Evolutionary conservation across 1,139 yeast genomes (phyloP), one percentile per base, ranked within the genome.

Genomic region (Pichia sp.): DNA sequence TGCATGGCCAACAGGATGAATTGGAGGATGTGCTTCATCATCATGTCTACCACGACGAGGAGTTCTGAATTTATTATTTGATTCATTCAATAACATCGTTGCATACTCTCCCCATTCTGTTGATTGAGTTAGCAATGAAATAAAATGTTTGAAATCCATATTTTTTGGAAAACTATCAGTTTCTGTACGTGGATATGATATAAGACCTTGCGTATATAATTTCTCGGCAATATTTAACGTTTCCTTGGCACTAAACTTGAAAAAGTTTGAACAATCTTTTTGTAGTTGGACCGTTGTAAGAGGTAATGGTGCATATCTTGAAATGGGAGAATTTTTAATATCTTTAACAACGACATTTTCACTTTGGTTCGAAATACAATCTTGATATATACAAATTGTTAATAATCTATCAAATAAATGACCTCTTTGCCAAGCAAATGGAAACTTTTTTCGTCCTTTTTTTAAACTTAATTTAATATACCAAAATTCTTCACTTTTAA

Each of bases 1-100:
- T 3, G 68, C 66, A 16, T 66, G 74, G 35, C 74, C 71, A 16
- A 92, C 82, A 0, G 99, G 99, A 61, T 94, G 97, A 49, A 94
- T 94, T 0, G 99, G 97, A 3, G 98, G 98, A 73, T 94, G 99
- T 23, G 98, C 97, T 58, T 87, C 82, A 66, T 94, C 99, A 59
- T 90, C 87, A 57, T 86, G 82, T 23, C 69, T 71, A 1, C 99
- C 99, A 35, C 71, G 71, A 42, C 98, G 66, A 0, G 99, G 98
- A 3, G 62, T 59, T 22, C 71, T 60, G 55, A 74, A 84, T 28
- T 46, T 46, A 42, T 64, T 66, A 20, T 62, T 64, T 11, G 53
- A 42, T 6, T 64, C 65, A 24, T 66, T 68, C 11, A 76, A 55
- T 10, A 60, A 47, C 4, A 45, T 40, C 2, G 41, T 16, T 0